Base-by-base conservation (phyloP, 768 basidiomycete genomes). In the Tylopilus vinaceipallidus region DNA sequence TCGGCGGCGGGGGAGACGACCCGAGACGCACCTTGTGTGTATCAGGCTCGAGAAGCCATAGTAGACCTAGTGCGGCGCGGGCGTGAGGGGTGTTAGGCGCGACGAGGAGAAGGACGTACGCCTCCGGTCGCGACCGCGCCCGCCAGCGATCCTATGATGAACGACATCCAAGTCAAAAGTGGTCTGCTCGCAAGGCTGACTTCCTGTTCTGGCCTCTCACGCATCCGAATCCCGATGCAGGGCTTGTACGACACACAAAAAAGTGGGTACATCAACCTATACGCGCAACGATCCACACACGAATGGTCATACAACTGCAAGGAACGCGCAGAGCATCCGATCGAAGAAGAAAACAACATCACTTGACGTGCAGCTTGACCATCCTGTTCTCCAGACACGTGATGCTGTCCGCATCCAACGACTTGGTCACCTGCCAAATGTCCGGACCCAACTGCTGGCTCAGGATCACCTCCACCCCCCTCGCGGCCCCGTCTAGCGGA, bases 21-120 rank as follows among this genome's bases (percentile, higher is more conserved):
- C n/a, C 27, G 27, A 22, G 12, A 60, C 74, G 34, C 45, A 82
- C 84, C 75, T 74, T 38, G 77, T 76, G 42, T 79, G 75, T 41
- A 86, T 83, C 64, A 84, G 60, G 58, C 76, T 81, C 3, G 84
- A 86, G 61, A 86, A 83, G 20, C 83, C 84, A 64, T 86, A 86
- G 67, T 86, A 87, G 6, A 85, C 73, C 84, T 83, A 19, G 32
- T 32, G 12, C 12, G 32, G 4, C 12, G 32, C 4, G 11, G 4
- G 32, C 11, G 32, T 2, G 9, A 8, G 6, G 11, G 32, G 2
- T 11, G 6, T 6, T 6, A 12, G 12, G 27, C 6, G 12, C 6
- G 27, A 29, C 12, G 27, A 12, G 27, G 6, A 6, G 27, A 12
- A n/a, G 6, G 12, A 50, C 70, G 60, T 65, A 82, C 84, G 54